Evolutionary conservation across 73 alveolate species (phyloP), one percentile per base, ranked within the genome.

Genomic region (Paramecium primaurelia): DNA sequence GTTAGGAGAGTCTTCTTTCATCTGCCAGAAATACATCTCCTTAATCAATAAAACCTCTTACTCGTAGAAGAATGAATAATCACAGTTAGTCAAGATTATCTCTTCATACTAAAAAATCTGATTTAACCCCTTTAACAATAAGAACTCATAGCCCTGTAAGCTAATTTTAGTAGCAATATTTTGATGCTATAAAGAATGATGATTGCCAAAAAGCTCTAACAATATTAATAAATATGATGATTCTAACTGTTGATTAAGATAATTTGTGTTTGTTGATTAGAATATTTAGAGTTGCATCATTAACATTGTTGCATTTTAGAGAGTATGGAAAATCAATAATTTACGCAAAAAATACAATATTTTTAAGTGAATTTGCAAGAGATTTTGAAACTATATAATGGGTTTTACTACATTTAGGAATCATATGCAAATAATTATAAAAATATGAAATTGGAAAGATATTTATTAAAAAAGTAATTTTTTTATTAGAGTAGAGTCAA

Each of bases 131-230:
- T 28, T 32, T 32, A 28, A 34, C 51, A 64, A 64, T 34, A 28
- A 32, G 84, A 54, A 28, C 42, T 25, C 84, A 32, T 32, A 28
- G 84, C 16, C 47, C 47, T 32, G 47, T 64, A 42, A 34, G 51
- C 6, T 28, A 64, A 28, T 64, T 64, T 64, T 64, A 34, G 25
- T 54, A 54, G 32, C 69, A 54, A 54, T 54, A 54, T 54, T 54
- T 64, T 64, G 84, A 64, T 25, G 84, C 84, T 28, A 64, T 64
- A 32, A 64, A 64, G 51, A 64, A 64, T 64, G 84, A 64, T 64
- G 84, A 64, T 64, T 64, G 32, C 6, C 14, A 12, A 64, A 3
- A 34, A 16, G 84, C 84, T 3, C 22, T 64, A 5, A 14, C 26
- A 26, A 64, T 28, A 32, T 16, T 64, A 32, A 34, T 64, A 8